Conservation (phyloP, 345 rosid species). For the Lumnitzera racemosa region DNA sequence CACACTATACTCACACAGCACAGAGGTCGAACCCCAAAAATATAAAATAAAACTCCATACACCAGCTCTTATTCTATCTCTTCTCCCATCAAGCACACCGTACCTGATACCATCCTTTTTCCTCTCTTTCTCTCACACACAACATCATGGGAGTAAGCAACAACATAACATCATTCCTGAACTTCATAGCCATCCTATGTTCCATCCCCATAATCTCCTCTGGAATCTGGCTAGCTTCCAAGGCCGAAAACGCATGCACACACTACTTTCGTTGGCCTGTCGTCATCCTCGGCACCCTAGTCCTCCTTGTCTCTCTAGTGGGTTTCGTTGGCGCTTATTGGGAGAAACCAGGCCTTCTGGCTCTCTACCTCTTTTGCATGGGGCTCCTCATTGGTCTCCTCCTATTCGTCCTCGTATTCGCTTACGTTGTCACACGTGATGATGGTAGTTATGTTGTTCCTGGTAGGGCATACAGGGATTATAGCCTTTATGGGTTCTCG, state of each 20-base stretch:
- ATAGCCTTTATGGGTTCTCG: slow-evolving; percentile 59
- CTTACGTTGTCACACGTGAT: slow-evolving; percentile 69
- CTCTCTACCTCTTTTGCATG: slow-evolving; percentile 84
- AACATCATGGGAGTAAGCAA: slow-evolving; percentile 69
- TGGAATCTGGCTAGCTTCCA: slow-evolving; percentile 86
- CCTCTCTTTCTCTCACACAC: background rate
- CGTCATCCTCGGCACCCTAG: slow-evolving; percentile 64
- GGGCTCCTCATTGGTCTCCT: slow-evolving; percentile 71
- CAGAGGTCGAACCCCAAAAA: no score
- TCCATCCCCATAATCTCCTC: slow-evolving; percentile 83
- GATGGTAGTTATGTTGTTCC: slow-evolving; percentile 65
- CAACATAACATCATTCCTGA: slow-evolving; percentile 78
- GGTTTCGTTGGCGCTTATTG: slow-evolving; percentile 89
- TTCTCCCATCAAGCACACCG: no score
- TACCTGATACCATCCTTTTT: no score
- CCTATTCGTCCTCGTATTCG: slow-evolving; percentile 58
- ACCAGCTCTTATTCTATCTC: no score
- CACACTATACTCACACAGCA: no score
- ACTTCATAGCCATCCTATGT: slow-evolving; percentile 74
- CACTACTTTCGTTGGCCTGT: slow-evolving; percentile 80
- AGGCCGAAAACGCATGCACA: slow-evolving; percentile 76
- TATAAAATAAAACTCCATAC: no score
- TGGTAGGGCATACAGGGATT: slow-evolving; percentile 62
- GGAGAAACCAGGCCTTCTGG: slow-evolving; percentile 76
- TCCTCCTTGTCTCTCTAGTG: slow-evolving; percentile 73